These are phyloP conservation scores for Epichloe glyceriae DNA, from an alignment of 2,329 filamentous ascomycete genomes.

Conservation along the genomic window DNA sequence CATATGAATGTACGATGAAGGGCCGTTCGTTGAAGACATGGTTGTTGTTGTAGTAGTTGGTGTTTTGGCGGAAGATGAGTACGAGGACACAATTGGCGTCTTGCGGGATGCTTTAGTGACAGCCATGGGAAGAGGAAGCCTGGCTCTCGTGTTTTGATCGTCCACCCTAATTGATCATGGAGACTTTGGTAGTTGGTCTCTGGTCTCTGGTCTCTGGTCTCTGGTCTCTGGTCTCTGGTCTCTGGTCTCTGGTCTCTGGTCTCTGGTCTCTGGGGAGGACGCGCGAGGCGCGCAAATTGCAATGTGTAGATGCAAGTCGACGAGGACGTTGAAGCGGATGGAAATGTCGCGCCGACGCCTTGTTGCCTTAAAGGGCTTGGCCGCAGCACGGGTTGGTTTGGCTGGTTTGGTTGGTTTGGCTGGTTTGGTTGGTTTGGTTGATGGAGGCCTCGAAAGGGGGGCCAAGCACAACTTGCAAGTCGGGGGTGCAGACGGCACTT, in stretches of 20 bases:
- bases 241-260: too few species aligned
- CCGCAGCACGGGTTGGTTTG: too few species aligned
- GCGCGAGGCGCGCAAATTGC: background rate
- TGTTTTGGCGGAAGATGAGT: conserved; percentile 1
- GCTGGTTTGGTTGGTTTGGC: too few species aligned
- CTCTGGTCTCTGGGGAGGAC: background rate
- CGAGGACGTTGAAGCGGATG: background rate
- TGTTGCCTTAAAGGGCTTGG: too few species aligned
- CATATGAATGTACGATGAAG: background rate
- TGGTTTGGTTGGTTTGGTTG: background rate
- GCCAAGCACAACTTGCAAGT: background rate
- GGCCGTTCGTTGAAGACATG: conserved; percentile 1
- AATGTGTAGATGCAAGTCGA: background rate
- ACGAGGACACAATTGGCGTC: background rate
- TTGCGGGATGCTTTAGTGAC: background rate
- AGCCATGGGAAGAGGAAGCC: background rate
- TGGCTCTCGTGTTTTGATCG: background rate
- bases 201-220: too few species aligned
- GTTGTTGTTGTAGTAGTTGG: background rate
- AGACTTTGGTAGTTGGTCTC: too few species aligned
- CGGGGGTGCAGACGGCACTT: too few species aligned
- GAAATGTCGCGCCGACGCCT: background rate
- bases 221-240: too few species aligned
- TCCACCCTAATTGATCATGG: too few species aligned
- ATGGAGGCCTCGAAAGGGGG: background rate